Conservation (phyloP, 2,329 filamentous ascomycete genomes). For the Cladobotryum mycophilum region DNA sequence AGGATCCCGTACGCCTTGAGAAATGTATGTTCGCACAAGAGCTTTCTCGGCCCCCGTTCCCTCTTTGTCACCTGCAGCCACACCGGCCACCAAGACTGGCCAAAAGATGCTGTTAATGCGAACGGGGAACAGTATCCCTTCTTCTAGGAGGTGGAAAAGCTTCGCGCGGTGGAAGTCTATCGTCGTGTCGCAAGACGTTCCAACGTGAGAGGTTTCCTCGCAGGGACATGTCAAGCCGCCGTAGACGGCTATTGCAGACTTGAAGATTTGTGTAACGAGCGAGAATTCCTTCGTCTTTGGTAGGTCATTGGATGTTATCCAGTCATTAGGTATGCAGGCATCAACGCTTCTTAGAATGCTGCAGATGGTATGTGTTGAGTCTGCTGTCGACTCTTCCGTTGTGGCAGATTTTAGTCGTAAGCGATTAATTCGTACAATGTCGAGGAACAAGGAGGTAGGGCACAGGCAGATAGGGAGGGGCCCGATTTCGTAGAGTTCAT, state of each 20-base stretch:
- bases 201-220: neutral
- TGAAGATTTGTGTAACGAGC: slow-evolving; percentile 5
- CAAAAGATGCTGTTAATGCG: slow-evolving; percentile 6
- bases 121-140: neutral
- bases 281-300: neutral
- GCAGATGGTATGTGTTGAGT: neutral
- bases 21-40: slow-evolving; percentile 3
- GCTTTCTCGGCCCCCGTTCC: neutral
- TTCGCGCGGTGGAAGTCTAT: neutral
- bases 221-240: neutral
- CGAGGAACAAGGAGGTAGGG: slow-evolving; percentile 4
- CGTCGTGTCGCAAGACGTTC: neutral
- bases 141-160: slow-evolving; percentile 6
- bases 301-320: neutral
- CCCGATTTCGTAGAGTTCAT: slow-evolving; percentile 4
- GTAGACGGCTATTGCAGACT: slow-evolving; percentile 8
- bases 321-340: neutral
- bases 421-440: slow-evolving; percentile 10
- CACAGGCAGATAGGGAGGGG: slow-evolving; percentile 5
- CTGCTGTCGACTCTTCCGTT: neutral
- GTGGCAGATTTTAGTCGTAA: slow-evolving; percentile 1
- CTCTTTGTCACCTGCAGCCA: neutral
- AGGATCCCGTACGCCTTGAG: slow-evolving; percentile 4
- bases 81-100: slow-evolving; percentile 9
- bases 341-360: slow-evolving; percentile 3